Percentiles rank a stretch among this genome's conserved stretches.
phyloP scores from a whole-genome alignment of 2,329 filamentous ascomycete genomes.

The Xylaria sp. region DNA sequence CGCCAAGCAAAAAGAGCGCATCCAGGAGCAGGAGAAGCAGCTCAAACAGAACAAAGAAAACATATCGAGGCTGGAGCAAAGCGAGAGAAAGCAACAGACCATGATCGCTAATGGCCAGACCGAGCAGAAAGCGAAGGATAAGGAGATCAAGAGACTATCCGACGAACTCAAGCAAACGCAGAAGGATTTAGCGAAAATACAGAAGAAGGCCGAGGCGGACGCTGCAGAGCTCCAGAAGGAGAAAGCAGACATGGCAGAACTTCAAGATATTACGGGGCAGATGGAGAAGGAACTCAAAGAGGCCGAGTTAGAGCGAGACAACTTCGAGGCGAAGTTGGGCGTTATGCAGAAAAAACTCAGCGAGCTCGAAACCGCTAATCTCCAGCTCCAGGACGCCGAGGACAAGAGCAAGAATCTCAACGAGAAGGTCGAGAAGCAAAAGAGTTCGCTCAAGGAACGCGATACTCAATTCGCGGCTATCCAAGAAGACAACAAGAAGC shows the following conservation, averaged over 20 bases:
- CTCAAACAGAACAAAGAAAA: background rate
- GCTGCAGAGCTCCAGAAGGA: background rate
- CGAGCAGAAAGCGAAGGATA: background rate
- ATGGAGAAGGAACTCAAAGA: background rate
- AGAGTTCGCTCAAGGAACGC: no score
- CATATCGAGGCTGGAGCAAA: conserved; percentile 3
- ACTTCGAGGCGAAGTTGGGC: background rate
- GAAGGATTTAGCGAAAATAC: background rate
- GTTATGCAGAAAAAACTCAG: no score
- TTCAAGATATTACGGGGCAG: background rate
- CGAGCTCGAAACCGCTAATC: no score
- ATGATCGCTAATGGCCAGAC: background rate
- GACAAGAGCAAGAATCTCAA: no score
- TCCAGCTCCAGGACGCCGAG: no score
- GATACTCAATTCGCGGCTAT: no score
- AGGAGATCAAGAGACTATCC: background rate
- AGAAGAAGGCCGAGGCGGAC: background rate
- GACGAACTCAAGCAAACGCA: background rate
- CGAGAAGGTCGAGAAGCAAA: no score
- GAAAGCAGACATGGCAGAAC: no score
- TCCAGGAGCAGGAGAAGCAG: conserved; percentile 1
- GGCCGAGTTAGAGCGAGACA: background rate
- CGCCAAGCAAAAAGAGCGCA: background rate
- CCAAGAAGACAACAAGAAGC: no score
- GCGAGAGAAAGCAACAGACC: background rate